A percentile compares a stretch with the other conserved stretches of the same genome.
Conservation (phyloP, 768 basidiomycete genomes). For the Suillus variegatus region DNA sequence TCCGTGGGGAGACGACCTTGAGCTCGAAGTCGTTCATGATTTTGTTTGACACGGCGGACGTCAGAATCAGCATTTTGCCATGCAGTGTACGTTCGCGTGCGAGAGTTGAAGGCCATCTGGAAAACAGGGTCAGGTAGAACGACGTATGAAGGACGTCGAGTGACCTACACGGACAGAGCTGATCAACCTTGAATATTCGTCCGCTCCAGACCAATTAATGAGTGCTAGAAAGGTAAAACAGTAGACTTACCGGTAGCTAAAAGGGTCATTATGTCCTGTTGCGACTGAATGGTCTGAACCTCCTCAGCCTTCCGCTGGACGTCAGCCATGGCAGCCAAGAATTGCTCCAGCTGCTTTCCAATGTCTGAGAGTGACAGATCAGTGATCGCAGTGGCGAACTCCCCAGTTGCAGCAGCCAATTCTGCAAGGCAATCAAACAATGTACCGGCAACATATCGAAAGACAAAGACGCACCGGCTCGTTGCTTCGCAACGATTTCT, state of each 20-base stretch:
- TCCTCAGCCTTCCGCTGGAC: slow-evolving; percentile 77
- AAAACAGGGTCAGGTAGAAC: slow-evolving; percentile 5
- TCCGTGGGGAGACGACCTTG: slow-evolving; percentile 76
- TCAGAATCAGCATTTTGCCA: slow-evolving; percentile 86
- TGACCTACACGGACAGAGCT: slow-evolving; percentile 77
- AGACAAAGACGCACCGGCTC: slow-evolving; percentile 53
- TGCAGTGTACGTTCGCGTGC: slow-evolving; percentile 76
- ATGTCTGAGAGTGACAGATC: slow-evolving; percentile 79
- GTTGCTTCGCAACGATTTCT: slow-evolving; percentile 80
- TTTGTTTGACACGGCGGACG: slow-evolving; percentile 66
- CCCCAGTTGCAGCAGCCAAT: slow-evolving; percentile 65
- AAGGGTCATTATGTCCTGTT: slow-evolving; percentile 80
- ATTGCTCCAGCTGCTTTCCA: slow-evolving; percentile 68
- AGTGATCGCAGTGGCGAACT: slow-evolving; percentile 72
- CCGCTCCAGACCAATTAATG: slow-evolving; percentile 43
- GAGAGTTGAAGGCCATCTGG: slow-evolving; percentile 85
- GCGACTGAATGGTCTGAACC: slow-evolving; percentile 69
- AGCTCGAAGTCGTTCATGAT: slow-evolving; percentile 79
- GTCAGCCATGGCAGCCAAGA: slow-evolving; percentile 69
- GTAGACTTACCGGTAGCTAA: slow-evolving; percentile 63
- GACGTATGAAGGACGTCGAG: background rate
- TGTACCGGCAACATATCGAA: background rate
- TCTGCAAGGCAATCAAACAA: slow-evolving; percentile 43
- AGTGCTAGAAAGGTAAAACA: background rate
- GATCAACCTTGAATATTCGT: slow-evolving; percentile 93